phyloP scores from a whole-genome alignment of 208 protist species.

The Trypanosomatidae sp. region DNA sequence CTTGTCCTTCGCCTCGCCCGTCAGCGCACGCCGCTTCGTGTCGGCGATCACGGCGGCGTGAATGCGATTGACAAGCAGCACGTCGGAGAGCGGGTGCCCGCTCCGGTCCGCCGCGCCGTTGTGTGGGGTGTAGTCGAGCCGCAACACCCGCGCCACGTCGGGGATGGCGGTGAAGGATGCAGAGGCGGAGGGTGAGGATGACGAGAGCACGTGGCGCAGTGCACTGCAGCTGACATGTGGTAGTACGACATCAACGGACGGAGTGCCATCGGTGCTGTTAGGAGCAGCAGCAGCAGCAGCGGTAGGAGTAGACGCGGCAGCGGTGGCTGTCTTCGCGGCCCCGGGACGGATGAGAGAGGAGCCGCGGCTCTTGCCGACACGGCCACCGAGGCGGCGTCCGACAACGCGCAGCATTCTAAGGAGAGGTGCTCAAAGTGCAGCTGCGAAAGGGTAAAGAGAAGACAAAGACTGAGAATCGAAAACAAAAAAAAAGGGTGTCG shows the following conservation, averaged over 20 bases:
- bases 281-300: neutral
- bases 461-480: too few relatives aligned
- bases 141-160: slow-evolving; percentile 20
- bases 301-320: neutral
- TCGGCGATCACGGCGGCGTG: slow-evolving; percentile 27
- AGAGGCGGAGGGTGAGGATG: slow-evolving; percentile 21
- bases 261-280: neutral
- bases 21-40: neutral
- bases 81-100: slow-evolving; percentile 18
- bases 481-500: too few relatives aligned
- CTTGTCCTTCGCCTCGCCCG: neutral
- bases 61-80: slow-evolving; percentile 31
- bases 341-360: too few relatives aligned
- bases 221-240: slow-evolving; percentile 19
- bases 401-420: too few relatives aligned
- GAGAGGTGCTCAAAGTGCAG: too few relatives aligned
- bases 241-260: slow-evolving; percentile 12
- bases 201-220: slow-evolving; percentile 20
- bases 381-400: too few relatives aligned
- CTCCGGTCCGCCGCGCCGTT: neutral
- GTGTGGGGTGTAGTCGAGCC: slow-evolving; percentile 28
- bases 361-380: too few relatives aligned
- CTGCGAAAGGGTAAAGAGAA: too few relatives aligned
- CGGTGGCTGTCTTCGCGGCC: too few relatives aligned
- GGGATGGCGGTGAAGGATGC: slow-evolving; percentile 19